These are phyloP conservation scores for Volvox carteri DNA, from an alignment of 163 green algal genomes.

Conservation along the genomic window DNA sequence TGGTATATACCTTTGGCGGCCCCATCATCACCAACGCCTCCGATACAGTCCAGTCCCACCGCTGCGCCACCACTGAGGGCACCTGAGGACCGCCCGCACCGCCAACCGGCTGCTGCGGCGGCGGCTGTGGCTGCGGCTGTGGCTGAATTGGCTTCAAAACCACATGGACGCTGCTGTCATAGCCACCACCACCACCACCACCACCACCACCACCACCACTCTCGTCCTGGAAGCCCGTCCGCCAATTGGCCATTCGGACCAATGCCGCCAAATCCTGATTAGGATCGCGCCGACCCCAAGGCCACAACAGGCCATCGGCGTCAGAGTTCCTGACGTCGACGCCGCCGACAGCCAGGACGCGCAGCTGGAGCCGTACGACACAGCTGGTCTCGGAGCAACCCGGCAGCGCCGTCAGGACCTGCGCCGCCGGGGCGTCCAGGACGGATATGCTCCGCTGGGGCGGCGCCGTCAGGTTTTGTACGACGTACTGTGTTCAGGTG, in stretches of 20 bases:
- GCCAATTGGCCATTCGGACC: neutral
- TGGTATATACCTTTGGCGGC: slow-evolving; percentile 45
- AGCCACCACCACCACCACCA: neutral
- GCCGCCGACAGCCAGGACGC: neutral
- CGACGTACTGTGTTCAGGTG: slow-evolving; percentile 8
- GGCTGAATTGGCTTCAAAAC: too few relatives aligned
- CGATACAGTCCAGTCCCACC: neutral
- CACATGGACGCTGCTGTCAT: neutral
- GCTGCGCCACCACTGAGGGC: neutral
- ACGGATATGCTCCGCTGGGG: slow-evolving; percentile 1
- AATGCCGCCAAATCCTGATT: neutral
- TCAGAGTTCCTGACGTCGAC: too few relatives aligned
- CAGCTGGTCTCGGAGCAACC: slow-evolving; percentile 27
- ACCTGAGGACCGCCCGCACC: neutral
- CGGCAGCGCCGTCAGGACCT: slow-evolving; percentile 21
- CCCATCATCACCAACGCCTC: slow-evolving; percentile 31
- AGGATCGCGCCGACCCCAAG: neutral
- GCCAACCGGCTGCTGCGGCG: neutral
- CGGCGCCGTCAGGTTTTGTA: slow-evolving; percentile 25
- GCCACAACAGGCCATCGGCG: neutral
- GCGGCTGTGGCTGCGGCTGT: neutral
- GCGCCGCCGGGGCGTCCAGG: neutral
- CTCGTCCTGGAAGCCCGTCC: neutral
- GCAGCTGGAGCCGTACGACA: slow-evolving; percentile 1
- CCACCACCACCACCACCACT: neutral